These are phyloP conservation scores for Diaporthe capsici DNA, from an alignment of 2,329 filamentous ascomycete genomes.

Conservation along the genomic window DNA sequence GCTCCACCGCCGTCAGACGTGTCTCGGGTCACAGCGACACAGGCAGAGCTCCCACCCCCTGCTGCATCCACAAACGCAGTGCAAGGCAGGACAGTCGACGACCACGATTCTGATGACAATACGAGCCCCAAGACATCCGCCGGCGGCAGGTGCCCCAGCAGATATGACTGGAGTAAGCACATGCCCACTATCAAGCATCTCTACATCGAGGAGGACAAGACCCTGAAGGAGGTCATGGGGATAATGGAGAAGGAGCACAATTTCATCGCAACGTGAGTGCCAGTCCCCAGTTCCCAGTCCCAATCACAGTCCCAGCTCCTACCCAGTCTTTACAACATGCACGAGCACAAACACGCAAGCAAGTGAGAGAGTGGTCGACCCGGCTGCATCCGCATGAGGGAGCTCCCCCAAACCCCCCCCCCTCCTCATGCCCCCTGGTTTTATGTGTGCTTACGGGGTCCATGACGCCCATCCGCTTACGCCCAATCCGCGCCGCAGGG, in stretches of 20 bases:
- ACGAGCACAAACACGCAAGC: not conserved
- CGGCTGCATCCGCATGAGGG: not conserved
- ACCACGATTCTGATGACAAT: not conserved
- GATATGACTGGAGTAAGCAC: constrained; percentile 43
- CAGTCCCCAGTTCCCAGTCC: not conserved
- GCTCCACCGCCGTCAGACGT: constrained; percentile 8
- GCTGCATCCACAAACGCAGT: not conserved
- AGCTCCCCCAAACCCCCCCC: not conserved
- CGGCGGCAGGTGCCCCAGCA: constrained; percentile 40
- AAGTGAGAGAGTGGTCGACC: not conserved
- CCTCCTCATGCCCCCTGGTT: constrained; percentile 2
- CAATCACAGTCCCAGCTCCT: not conserved
- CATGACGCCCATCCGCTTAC: constrained; percentile 30
- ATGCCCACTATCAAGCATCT: constrained; percentile 43
- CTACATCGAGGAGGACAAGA: constrained; percentile 44
- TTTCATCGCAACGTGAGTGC: constrained; percentile 44
- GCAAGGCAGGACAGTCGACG: not conserved
- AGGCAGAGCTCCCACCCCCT: not conserved
- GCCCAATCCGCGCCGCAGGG: constrained; percentile 21
- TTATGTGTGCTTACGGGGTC: not conserved
- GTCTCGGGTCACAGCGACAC: constrained; percentile 3
- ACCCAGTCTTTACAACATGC: not conserved
- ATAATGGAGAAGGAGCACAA: constrained; percentile 43
- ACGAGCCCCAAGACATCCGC: not conserved
- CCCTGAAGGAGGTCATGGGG: constrained; percentile 43